A percentile compares a stretch with the other conserved stretches of the same genome.
Evolutionary conservation across 2,329 filamentous ascomycete species (phyloP).

Genomic region (Pezicula rhizophila): DNA sequence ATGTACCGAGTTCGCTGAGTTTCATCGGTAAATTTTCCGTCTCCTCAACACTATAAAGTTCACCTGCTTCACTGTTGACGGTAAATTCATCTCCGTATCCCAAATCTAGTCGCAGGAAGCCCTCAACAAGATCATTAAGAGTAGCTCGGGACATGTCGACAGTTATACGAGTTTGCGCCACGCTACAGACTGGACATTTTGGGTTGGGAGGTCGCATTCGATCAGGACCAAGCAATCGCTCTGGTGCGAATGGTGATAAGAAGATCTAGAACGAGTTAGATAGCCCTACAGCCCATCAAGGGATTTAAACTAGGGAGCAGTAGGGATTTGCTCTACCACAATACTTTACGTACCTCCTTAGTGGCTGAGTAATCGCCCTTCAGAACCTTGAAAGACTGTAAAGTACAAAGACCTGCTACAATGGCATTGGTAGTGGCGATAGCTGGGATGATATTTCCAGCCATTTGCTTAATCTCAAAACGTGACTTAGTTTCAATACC

Average conservation of each 20-base stretch:
- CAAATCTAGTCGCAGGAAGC: conserved; percentile 62
- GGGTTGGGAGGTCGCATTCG: conserved; percentile 62
- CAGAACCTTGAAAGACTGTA: conserved; percentile 89
- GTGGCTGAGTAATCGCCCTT: conserved; percentile 63
- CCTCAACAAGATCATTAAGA: conserved; percentile 71
- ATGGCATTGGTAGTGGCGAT: conserved; percentile 98
- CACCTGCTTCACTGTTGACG: conserved; percentile 64
- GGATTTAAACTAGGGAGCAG: background rate
- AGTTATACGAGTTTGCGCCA: conserved; percentile 59
- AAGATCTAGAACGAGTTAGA: conserved; percentile 52
- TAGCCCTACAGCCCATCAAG: conserved; percentile 1
- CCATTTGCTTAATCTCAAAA: conserved; percentile 98
- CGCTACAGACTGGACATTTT: conserved; percentile 76
- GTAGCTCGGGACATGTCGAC: conserved; percentile 69
- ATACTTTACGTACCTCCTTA: conserved; percentile 55
- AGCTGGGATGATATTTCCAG: conserved; percentile 96
- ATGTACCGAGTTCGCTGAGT: conserved; percentile 65
- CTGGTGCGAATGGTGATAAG: conserved; percentile 60
- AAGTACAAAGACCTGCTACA: conserved; percentile 83
- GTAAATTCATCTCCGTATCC: conserved; percentile 79
- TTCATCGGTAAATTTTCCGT: conserved; percentile 80
- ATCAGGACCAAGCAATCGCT: conserved; percentile 54
- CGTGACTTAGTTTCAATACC: conserved; percentile 82
- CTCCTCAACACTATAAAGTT: conserved; percentile 87
- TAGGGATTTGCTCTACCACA: background rate